phyloP scores from a whole-genome alignment of 2,329 filamentous ascomycete genomes.

The Cladophialophora immunda region DNA sequence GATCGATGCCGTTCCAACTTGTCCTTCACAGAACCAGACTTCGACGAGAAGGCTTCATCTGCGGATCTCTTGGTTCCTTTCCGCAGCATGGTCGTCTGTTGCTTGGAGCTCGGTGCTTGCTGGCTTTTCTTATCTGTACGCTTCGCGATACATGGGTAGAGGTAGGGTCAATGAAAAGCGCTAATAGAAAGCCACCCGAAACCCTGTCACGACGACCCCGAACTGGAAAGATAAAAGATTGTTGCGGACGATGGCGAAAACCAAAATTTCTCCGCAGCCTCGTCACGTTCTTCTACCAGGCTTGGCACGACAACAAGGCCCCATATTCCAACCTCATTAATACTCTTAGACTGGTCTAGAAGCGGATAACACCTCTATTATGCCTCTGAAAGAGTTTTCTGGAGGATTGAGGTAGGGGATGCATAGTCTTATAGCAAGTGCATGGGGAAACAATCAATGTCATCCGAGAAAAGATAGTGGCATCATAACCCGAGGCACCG shows the following conservation, averaged over 20 bases:
- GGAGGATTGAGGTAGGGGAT: too few relatives aligned
- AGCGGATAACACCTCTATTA: too few relatives aligned
- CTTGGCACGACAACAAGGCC: neutral
- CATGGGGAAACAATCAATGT: too few relatives aligned
- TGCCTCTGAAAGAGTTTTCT: too few relatives aligned
- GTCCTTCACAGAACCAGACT: neutral
- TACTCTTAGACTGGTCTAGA: too few relatives aligned
- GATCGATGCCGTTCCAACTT: neutral
- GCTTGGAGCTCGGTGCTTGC: neutral
- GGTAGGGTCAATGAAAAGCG: neutral
- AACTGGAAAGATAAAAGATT: neutral
- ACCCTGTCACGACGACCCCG: neutral
- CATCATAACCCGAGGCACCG: neutral
- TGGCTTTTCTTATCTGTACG: neutral
- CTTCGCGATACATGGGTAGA: neutral
- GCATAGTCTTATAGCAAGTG: too few relatives aligned
- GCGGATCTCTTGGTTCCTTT: conserved; percentile 10
- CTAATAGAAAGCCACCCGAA: neutral
- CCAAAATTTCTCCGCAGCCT: neutral
- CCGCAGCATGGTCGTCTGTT: neutral
- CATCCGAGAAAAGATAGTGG: too few relatives aligned
- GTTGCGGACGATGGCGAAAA: neutral
- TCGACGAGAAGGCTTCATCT: neutral
- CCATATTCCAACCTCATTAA: neutral
- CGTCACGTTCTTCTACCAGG: neutral